phyloP scores from a whole-genome alignment of 2,329 filamentous ascomycete genomes.

The Botrytis medusae region DNA sequence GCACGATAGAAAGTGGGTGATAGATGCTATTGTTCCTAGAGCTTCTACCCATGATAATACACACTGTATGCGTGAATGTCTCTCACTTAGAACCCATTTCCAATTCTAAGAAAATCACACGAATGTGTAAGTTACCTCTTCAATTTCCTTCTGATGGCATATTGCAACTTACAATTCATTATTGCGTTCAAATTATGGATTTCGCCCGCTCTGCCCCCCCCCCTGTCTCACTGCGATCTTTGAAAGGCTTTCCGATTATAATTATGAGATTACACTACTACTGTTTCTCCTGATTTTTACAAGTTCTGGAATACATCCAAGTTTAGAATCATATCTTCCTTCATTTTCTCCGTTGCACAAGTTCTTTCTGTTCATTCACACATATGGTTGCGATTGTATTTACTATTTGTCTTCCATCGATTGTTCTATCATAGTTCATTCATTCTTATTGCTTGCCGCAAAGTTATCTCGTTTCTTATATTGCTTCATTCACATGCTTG shows the following conservation, averaged over 20 bases:
- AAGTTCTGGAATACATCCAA: neutral
- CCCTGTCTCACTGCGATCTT: neutral
- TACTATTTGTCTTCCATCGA: neutral
- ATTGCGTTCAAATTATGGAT: neutral
- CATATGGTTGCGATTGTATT: neutral
- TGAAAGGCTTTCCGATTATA: too few species aligned
- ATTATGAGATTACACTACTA: neutral
- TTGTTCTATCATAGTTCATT: neutral
- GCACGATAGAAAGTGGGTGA: neutral
- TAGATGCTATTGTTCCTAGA: neutral
- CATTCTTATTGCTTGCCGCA: neutral
- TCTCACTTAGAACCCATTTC: too few species aligned
- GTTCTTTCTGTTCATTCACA: neutral
- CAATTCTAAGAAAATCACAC: rapidly evolving
- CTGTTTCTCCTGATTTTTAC: neutral
- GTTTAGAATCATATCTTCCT: neutral
- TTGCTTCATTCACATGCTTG: neutral
- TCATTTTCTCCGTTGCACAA: neutral
- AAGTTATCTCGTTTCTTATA: too few species aligned
- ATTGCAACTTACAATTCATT: neutral
- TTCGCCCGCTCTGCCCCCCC: neutral
- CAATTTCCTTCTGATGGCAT: neutral
- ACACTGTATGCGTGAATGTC: rapidly evolving
- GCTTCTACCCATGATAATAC: neutral
- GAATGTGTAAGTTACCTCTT: neutral